phyloP scores from a whole-genome alignment of 768 basidiomycete species.

The Naganishia friedmannii region DNA sequence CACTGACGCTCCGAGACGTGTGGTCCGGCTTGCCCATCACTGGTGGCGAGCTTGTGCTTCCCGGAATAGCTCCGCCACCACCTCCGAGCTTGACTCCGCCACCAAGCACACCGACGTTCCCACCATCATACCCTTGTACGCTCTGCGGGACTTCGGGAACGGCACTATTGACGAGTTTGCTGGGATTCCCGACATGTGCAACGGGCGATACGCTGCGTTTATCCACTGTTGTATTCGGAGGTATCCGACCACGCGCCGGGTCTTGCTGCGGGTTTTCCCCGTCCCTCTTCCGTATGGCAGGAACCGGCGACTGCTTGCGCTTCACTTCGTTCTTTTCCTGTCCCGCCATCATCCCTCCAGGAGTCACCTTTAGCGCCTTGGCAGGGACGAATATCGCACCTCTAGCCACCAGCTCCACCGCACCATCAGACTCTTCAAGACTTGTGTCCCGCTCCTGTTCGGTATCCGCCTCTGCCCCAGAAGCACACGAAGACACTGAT shows the following conservation, averaged over 20 bases:
- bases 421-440: constrained; percentile 3
- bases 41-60: not conserved
- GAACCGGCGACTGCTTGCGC: not conserved
- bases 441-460: constrained; percentile 17
- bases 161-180: constrained; percentile 21
- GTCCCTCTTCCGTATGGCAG: not conserved
- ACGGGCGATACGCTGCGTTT: constrained; percentile 22
- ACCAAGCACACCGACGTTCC: constrained; percentile 53
- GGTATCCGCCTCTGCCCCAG: constrained; percentile 17
- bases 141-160: constrained; percentile 18
- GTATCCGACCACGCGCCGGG: not conserved
- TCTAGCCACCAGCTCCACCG: not conserved
- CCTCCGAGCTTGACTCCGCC: constrained; percentile 53
- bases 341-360: too few relatives aligned
- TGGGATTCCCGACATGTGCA: constrained; percentile 29
- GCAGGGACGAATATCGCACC: not conserved
- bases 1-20: not conserved
- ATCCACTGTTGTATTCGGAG: not conserved
- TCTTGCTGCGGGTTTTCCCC: not conserved
- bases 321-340: not conserved
- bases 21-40: constrained; percentile 12
- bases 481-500: constrained; percentile 5
- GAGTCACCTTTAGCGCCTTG: too few relatives aligned
- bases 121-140: constrained; percentile 52
- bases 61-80: constrained; percentile 24